These are phyloP conservation scores for Elsinoe ampelina DNA, from an alignment of 2,329 filamentous ascomycete species.

Conservation along the genomic window DNA sequence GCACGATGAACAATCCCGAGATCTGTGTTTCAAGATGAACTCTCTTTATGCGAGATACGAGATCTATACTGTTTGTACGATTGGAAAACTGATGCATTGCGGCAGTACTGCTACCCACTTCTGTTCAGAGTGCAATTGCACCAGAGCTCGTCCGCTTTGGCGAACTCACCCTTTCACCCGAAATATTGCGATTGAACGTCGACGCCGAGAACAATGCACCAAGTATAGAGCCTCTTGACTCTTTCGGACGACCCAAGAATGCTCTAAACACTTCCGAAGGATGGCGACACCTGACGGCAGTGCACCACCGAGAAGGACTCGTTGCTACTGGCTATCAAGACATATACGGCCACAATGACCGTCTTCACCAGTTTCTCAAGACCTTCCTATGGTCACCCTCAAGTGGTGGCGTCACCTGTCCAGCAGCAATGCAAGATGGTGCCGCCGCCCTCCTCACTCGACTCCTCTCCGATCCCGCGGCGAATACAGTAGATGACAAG, in stretches of 20 bases:
- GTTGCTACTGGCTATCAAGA: slow-evolving; percentile 53
- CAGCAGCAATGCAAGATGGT: slow-evolving; percentile 58
- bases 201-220: slow-evolving; percentile 59
- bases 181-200: slow-evolving; percentile 47
- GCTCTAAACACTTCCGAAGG: slow-evolving; percentile 57
- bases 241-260: slow-evolving; percentile 47
- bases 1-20: not conserved
- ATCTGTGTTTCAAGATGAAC: not conserved
- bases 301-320: slow-evolving; percentile 50
- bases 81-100: not conserved
- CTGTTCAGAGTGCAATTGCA: slow-evolving; percentile 5
- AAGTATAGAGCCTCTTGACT: slow-evolving; percentile 49
- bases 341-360: slow-evolving; percentile 39
- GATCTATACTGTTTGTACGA: not conserved
- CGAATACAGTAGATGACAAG: not conserved
- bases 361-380: slow-evolving; percentile 52
- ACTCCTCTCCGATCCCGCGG: slow-evolving; percentile 9
- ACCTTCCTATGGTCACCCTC: slow-evolving; percentile 52
- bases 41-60: not conserved
- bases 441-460: slow-evolving; percentile 39
- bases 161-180: slow-evolving; percentile 43
- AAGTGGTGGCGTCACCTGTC: slow-evolving; percentile 54
- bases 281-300: slow-evolving; percentile 54
- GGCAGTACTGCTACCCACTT: not conserved
- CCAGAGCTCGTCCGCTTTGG: slow-evolving; percentile 32